A percentile compares a stretch with the other conserved stretches of the same genome.
These are phyloP conservation scores for Aquilaria malaccensis DNA, from an alignment of 345 rosid species.

Conservation along the genomic window DNA sequence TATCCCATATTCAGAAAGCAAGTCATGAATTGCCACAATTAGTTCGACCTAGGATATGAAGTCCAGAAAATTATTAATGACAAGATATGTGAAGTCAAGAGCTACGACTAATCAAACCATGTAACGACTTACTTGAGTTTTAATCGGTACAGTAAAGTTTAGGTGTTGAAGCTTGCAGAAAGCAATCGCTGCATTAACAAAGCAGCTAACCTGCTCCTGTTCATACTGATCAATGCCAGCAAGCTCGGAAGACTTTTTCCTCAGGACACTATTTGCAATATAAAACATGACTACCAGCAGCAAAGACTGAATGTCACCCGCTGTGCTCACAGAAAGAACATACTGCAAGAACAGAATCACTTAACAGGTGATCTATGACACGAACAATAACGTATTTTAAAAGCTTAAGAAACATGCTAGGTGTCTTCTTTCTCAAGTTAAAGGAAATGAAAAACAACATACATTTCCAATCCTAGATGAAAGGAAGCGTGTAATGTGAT, in stretches of 20 bases:
- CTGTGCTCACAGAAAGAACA: slow-evolving; percentile 34
- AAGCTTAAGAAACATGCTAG: too few relatives aligned
- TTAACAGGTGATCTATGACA: not conserved
- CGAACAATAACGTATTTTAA: too few relatives aligned
- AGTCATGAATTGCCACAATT: slow-evolving; percentile 76
- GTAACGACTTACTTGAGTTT: slow-evolving; percentile 59
- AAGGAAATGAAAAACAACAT: too few relatives aligned
- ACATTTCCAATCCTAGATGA: too few relatives aligned
- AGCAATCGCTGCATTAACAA: slow-evolving; percentile 73
- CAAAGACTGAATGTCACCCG: slow-evolving; percentile 60
- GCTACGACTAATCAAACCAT: slow-evolving; percentile 4
- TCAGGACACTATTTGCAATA: slow-evolving; percentile 50
- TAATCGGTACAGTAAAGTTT: slow-evolving; percentile 43
- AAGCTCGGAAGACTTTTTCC: slow-evolving; percentile 44
- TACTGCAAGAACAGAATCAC: slow-evolving; percentile 44
- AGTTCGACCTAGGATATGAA: slow-evolving; percentile 59
- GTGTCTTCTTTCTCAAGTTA: too few relatives aligned
- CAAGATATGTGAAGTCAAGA: slow-evolving; percentile 6
- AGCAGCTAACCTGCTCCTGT: slow-evolving; percentile 59
- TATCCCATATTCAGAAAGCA: slow-evolving; percentile 91
- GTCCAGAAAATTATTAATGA: slow-evolving; percentile 10
- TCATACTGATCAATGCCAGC: slow-evolving; percentile 45
- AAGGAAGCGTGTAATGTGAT: too few relatives aligned
- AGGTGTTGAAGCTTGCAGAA: slow-evolving; percentile 96
- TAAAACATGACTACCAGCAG: slow-evolving; percentile 79